phyloP scores from a whole-genome alignment of 495 filamentous ascomycete species.

The Aspergillus diversus region DNA sequence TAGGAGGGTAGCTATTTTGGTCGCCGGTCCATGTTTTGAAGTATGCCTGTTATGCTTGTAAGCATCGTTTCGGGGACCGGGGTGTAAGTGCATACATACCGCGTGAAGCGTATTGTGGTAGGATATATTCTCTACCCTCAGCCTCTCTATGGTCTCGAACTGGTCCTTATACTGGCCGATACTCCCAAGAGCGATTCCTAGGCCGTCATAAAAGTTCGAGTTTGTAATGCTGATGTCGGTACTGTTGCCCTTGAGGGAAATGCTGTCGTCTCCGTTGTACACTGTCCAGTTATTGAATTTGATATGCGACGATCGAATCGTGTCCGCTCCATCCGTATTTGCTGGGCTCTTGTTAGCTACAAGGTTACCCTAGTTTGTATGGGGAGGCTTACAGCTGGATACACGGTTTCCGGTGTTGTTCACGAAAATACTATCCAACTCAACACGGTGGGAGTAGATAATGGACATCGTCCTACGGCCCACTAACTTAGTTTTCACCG shows the following conservation, averaged over 20 bases:
- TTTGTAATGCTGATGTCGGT: constrained; percentile 43
- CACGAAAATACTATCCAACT: constrained; percentile 43
- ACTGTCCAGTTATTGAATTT: constrained; percentile 39
- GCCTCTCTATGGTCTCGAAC: constrained; percentile 44
- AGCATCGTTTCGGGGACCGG: background rate
- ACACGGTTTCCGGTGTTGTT: constrained; percentile 32
- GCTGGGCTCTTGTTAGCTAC: constrained; percentile 19
- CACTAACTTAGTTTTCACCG: background rate
- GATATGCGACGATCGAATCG: constrained; percentile 36
- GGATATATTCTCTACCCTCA: constrained; percentile 36
- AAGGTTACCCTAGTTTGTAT: background rate
- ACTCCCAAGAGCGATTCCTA: constrained; percentile 46
- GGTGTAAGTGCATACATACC: constrained; percentile 8
- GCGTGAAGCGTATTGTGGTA: constrained; percentile 44
- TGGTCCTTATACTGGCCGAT: constrained; percentile 48
- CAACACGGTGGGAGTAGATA: constrained; percentile 38
- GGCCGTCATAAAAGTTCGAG: constrained; percentile 33
- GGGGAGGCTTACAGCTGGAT: constrained; percentile 1
- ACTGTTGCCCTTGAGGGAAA: constrained; percentile 43
- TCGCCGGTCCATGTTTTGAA: constrained; percentile 51
- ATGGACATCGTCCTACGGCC: constrained; percentile 34
- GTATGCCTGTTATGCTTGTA: constrained; percentile 26
- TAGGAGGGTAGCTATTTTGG: constrained; percentile 49
- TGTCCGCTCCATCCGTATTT: constrained; percentile 47
- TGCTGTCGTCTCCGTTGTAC: constrained; percentile 43